Base-by-base conservation (phyloP, 2,329 filamentous ascomycete species). In the Eurotiales sp. region DNA sequence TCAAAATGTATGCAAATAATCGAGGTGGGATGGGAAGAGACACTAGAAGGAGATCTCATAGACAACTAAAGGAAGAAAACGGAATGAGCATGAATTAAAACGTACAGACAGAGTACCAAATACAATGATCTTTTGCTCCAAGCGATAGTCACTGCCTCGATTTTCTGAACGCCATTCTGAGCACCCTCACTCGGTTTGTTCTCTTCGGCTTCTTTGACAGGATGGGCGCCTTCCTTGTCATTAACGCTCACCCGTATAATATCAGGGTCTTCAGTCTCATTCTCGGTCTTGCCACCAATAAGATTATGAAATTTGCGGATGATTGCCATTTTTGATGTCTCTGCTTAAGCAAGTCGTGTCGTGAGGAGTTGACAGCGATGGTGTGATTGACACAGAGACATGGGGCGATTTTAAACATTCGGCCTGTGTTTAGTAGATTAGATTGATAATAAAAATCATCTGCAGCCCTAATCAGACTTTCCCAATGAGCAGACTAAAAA, bases 71-170 rank as follows among this genome's bases (percentile, higher is more conserved):
- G 8, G 11, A 36, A 22, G 36, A 3, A 29, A 7, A 17, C n/a
- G n/a, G n/a, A n/a, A n/a, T n/a, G n/a, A n/a, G n/a, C n/a, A n/a
- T n/a, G 12, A 22, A 10, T 23, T 19, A 17, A 27, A 19, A 34
- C 34, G 15, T 40, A 61, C 74, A 61, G 84, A 77, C 67, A 74
- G 79, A 8, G 79, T 25, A 11, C 62, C 71, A 56, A 52, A 23
- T 67, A 62, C 11, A 76, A 58, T 14, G 66, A 65, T 50, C 55
- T 59, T 53, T 66, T 73, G 8, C 66, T 66, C 73, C 73, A 76
- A 7, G 57, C 43, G 12, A 47, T 40, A 15, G 57, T 61, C 15
- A 59, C 51, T 14, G 59, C 58, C 27, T 59, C 56, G 4, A 53
- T 56, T 10, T 59, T 53, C n/a, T 54, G 50, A 51, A 63, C 59